Base-by-base conservation (phyloP, 495 filamentous ascomycete genomes). In the Xylaria venustula region DNA sequence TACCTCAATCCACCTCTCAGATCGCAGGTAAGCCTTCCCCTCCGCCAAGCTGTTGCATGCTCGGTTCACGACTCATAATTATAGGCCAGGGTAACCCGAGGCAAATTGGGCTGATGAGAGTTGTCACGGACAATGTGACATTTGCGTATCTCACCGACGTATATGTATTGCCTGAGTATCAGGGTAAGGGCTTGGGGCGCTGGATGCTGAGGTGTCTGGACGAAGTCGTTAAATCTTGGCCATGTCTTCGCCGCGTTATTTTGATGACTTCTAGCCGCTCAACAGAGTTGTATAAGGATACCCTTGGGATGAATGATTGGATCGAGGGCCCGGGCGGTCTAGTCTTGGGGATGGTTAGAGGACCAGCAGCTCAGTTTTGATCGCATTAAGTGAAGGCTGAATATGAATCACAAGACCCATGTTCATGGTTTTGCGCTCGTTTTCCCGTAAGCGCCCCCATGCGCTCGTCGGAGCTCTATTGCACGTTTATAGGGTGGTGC, bases 401-500 rank as follows among this genome's bases (percentile, higher is more conserved):
- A n/a, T n/a, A n/a, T n/a, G n/a, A n/a, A n/a, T n/a, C n/a, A n/a
- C n/a, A 34, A 34, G 6, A 19, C 5, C 2, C 7, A 7, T 26
- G 7, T 44, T 71, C 58, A 74, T 7, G 62, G 59, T 19, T 60
- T 74, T 2, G 48, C 34, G 14, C 64, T 57, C 14, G 89, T 92
- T 74, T 92, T 95, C 0, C 91, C 91, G 70, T 94, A 92, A 1
- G 88, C 87, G 17, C 91, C 91, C 14, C 91, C 90, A 52, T 83
- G 81, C 56, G 84, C 80, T 72, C 87, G 87, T 65, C 91, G 83
- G 76, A 95, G 75, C 71, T 98, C 94, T 59, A 98, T 77, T 3
- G 95, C 94, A 15, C 85, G 83, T 71, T 92, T 92, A 62, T 98
- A 98, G 0, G 94, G 95, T 1, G 94, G 94, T 7, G 95, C 95